Percentiles rank a stretch among this genome's conserved stretches.
Evolutionary conservation across 352 stramenopile species (phyloP).

Genomic region (Peronospora destructor): DNA sequence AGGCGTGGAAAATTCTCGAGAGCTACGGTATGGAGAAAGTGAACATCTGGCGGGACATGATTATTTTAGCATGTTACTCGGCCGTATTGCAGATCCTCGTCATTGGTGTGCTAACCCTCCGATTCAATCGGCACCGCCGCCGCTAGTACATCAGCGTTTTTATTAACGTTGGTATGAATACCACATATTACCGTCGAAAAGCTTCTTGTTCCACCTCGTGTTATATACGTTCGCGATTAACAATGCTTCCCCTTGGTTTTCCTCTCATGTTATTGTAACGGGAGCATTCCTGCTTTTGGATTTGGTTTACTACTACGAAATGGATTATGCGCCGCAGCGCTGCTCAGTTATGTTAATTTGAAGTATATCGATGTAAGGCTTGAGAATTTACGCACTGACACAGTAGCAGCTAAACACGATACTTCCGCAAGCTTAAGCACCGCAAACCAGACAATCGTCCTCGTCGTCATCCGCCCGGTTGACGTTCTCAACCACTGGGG

Average conservation of each 20-base stretch:
- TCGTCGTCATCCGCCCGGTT: conserved; percentile 50
- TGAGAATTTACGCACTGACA: neutral
- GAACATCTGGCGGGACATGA: conserved; percentile 45
- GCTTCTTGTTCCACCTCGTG: neutral
- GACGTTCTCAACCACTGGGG: conserved; percentile 38
- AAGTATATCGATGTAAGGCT: neutral
- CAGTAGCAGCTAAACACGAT: conserved; percentile 1
- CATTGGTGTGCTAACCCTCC: conserved; percentile 34
- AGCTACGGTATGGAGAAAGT: conserved; percentile 55
- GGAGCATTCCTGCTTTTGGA: neutral
- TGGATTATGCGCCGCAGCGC: conserved; percentile 2
- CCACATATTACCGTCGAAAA: neutral
- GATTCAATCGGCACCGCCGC: conserved; percentile 30
- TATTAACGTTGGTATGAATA: conserved; percentile 26
- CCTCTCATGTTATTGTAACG: no score
- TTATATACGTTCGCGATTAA: neutral
- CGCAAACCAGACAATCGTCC: conserved; percentile 71
- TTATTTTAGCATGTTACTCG: conserved; percentile 43
- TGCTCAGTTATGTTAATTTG: neutral
- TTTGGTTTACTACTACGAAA: conserved; percentile 15
- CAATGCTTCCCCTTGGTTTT: no score
- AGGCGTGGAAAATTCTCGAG: conserved; percentile 28
- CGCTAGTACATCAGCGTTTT: conserved; percentile 14
- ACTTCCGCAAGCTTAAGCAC: conserved; percentile 37
- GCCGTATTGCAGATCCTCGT: conserved; percentile 49